Base-by-base conservation (phyloP, 2,329 filamentous ascomycete genomes). In the Penicillium oxalicum region DNA sequence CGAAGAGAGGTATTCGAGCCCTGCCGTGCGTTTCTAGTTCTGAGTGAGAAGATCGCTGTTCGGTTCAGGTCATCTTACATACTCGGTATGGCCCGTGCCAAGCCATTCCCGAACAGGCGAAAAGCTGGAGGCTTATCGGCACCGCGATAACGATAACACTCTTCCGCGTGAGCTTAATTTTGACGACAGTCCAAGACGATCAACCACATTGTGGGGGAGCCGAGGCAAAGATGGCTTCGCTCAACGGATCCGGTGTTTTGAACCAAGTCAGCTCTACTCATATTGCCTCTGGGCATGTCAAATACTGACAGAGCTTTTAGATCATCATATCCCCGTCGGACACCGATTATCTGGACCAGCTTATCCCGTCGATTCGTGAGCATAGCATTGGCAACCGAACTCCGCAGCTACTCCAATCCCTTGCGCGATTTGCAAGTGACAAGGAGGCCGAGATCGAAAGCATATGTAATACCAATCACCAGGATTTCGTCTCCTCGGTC, bases 301-400 rank as follows among this genome's bases (percentile, higher is more conserved):
- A 12, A 5, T 28, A 18, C 42, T 38, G 26, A 32, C 27, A 29
- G 28, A 13, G 3, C 12, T 34, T 36, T 38, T 65, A 98, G 89
- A 94, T 97, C 58, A 91, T 96, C 53, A 82, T 95, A 60, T 90
- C 91, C 2, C 87, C 90, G 9, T 90, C 91, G 24, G 91, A 97
- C 63, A 80, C 86, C 43, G 93, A 98, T 62, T 97, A 96, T 64
- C 83, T 98, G 55, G 93, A 97, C 67, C 91, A 96, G 65, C 75
- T 98, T 44, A 95, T 97, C 41, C 91, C 91, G 8, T 87, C 94
- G 2, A 84, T 98, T 54, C 93, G 90, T 74, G 91, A 96, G 78
- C 90, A 88, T 58, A 83, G 88, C 53, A 77, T 82, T 60, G 83
- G 87, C 47, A 85, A 87, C 64, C 79, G 87, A 62, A 85, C 84